Evolutionary conservation across 2,329 filamentous ascomycete genomes (phyloP).

Genomic region (Aspergillus spinulosporus): DNA sequence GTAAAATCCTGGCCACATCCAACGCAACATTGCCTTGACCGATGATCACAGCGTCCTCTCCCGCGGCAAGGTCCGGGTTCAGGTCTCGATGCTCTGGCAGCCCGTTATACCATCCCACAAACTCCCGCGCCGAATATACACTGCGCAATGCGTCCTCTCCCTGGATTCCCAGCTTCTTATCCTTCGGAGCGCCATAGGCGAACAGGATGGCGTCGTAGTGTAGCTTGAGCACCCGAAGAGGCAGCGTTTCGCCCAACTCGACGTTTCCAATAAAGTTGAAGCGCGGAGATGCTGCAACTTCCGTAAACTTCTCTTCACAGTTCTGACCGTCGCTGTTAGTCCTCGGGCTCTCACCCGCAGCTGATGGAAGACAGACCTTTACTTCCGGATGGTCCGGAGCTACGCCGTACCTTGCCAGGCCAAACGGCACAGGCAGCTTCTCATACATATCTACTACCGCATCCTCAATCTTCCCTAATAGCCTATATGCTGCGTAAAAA

Average conservation of each 20-base stretch:
- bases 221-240: slow-evolving; percentile 66
- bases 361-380: slow-evolving; percentile 63
- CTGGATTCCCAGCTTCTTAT: slow-evolving; percentile 73
- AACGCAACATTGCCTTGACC: slow-evolving; percentile 96
- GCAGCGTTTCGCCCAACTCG: slow-evolving; percentile 69
- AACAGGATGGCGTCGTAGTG: slow-evolving; percentile 94
- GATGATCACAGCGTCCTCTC: slow-evolving; percentile 82
- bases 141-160: slow-evolving; percentile 68
- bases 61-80: slow-evolving; percentile 69
- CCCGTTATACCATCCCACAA: slow-evolving; percentile 99
- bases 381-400: slow-evolving; percentile 99
- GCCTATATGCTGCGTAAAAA: slow-evolving; percentile 87
- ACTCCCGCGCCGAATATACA: slow-evolving; percentile 85
- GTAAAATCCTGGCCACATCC: slow-evolving; percentile 84
- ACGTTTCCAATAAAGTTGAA: slow-evolving; percentile 94
- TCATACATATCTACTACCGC: slow-evolving; percentile 94
- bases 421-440: slow-evolving; percentile 85
- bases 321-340: slow-evolving; percentile 59
- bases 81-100: slow-evolving; percentile 76
- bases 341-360: not conserved
- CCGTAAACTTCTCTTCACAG: slow-evolving; percentile 88
- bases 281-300: slow-evolving; percentile 76
- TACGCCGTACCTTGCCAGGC: slow-evolving; percentile 88
- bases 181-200: slow-evolving; percentile 85
- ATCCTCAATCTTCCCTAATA: slow-evolving; percentile 72